Percentiles rank a stretch among this genome's conserved stretches.
phyloP scores from a whole-genome alignment of 208 protist genomes.

The Trypanosoma avium region DNA sequence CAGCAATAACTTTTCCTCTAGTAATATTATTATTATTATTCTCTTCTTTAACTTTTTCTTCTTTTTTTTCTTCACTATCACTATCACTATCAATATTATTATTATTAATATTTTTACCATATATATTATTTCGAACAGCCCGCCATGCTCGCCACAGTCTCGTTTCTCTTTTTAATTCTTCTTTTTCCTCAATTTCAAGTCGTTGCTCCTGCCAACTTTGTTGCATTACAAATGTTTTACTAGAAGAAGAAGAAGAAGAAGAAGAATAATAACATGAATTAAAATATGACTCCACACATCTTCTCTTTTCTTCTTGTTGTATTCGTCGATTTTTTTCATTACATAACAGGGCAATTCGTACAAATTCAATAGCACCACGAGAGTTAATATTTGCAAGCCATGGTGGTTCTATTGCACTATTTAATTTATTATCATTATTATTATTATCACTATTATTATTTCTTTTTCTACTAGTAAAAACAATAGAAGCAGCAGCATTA shows the following conservation, averaged over 20 bases:
- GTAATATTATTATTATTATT: too few relatives aligned
- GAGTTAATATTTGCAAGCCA: not conserved
- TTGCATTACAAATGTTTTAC: too few relatives aligned
- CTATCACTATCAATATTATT: not conserved
- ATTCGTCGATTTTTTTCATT: not conserved
- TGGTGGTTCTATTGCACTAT: not conserved
- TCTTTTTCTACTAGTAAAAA: not conserved
- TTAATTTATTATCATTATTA: not conserved
- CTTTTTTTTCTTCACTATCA: not conserved
- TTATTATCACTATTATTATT: not conserved
- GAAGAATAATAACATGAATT: too few relatives aligned
- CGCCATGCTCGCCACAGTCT: not conserved
- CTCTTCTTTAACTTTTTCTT: not conserved
- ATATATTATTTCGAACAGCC: not conserved
- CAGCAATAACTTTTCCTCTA: not conserved
- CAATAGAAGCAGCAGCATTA: too few relatives aligned
- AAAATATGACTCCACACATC: slow-evolving; percentile 10
- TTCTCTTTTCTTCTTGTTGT: slow-evolving; percentile 5
- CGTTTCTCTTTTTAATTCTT: not conserved
- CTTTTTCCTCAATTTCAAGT: not conserved
- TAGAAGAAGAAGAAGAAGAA: too few relatives aligned
- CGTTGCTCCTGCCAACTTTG: too few relatives aligned
- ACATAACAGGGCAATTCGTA: slow-evolving; percentile 15
- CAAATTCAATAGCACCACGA: slow-evolving; percentile 19
- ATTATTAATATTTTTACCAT: not conserved